These are phyloP conservation scores for Jatropha curcas DNA, from an alignment of 345 rosid species.

Conservation along the genomic window DNA sequence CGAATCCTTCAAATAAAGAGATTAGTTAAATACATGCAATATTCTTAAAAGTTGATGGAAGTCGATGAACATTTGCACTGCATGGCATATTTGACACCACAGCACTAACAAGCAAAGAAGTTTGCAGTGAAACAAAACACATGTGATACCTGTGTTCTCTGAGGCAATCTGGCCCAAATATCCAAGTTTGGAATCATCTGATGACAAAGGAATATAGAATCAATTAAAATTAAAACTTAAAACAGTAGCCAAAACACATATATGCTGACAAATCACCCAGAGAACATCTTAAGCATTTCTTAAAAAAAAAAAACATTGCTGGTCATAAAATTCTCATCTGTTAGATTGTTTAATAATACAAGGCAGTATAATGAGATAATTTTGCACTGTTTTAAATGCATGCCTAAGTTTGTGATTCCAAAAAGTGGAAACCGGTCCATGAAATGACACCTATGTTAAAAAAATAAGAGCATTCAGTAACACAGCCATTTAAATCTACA, in stretches of 20 bases:
- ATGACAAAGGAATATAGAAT: conserved; percentile 15
- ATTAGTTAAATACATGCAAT: neutral
- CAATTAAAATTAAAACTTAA: neutral
- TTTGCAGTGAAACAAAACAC: neutral
- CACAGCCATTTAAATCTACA: neutral
- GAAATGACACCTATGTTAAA: neutral
- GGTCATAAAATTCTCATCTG: neutral
- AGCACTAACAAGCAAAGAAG: neutral
- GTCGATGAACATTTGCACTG: neutral
- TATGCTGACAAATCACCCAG: neutral
- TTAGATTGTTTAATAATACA: neutral
- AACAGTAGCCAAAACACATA: neutral
- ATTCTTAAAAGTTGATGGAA: neutral
- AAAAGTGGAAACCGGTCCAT: neutral
- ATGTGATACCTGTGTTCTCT: conserved; percentile 58
- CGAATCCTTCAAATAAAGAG: neutral
- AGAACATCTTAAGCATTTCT: neutral
- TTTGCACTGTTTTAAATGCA: neutral
- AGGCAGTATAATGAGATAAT: neutral
- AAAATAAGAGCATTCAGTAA: neutral
- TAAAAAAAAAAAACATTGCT: neutral
- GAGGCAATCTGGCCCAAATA: conserved; percentile 78
- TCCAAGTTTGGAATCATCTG: conserved; percentile 85
- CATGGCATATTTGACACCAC: neutral
- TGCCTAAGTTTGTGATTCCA: neutral